Base-by-base conservation (phyloP, 768 basidiomycete genomes). In the Suillus subalutaceus region DNA sequence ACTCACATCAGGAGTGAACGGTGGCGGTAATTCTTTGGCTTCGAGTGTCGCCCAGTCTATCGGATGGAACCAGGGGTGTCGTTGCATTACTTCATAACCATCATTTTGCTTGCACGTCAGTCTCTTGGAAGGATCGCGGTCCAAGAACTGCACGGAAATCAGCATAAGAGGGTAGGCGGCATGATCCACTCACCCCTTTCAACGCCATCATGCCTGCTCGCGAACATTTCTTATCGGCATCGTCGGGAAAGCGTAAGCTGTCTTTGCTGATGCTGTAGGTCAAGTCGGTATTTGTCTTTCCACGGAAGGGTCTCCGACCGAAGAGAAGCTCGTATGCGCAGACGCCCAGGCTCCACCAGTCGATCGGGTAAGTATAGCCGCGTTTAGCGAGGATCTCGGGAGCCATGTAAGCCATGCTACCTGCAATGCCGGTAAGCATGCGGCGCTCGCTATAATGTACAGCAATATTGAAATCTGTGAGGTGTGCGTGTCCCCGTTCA, bases 401-500 rank as follows among this genome's bases (percentile, higher is more conserved):
- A 50, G 91, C 96, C 97, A 99, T 99, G 77, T 99, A 99, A 3
- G 97, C 97, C 96, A 99, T 97, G 62, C 94, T 97, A 10, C 97
- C 97, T 30, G 97, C 97, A 0, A 99, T 92, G 30, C 96, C 95
- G 15, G 92, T 96, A 32, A 92, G 78, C 41, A 95, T 79, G 65
- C 91, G 86, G 64, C 93, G 86, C 65, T 97, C 95, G 6, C 90
- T 88, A 74, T 93, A 99, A 77, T 99, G 97, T 8, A 99, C 95
- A 18, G 97, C 97, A 66, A 99, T 99, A 77, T 99, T 99, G 79
- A 99, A 97, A 76, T 99, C 97, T 0, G 92, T 99, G 68, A 99
- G 83, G 77, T 99, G 97, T 8, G 96, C 96, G 72, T 99, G 96
- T 2, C 97, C 97, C 60, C 86, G 84, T 73, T 97, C 96, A 76